Evolutionary conservation across 1,284 basidiomycete species (phyloP).

Genomic region (Porodaedalea pini): DNA sequence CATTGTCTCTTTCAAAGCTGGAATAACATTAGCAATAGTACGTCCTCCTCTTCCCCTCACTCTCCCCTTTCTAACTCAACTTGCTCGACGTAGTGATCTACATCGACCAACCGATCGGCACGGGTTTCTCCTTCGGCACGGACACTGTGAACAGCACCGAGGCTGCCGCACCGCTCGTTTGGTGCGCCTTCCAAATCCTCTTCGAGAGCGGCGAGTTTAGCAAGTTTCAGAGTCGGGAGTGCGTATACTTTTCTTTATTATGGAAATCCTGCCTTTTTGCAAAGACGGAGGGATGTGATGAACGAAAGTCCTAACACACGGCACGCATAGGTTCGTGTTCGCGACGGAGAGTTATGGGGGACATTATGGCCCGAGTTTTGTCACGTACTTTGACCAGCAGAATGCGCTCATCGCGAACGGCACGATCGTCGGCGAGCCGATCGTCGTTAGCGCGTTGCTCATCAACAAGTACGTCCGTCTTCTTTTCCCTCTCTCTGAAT

Average conservation of each 20-base stretch:
- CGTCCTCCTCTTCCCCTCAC: conserved; percentile 1
- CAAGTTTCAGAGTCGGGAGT: conserved; percentile 57
- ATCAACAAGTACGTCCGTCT: conserved; percentile 35
- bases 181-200: conserved; percentile 64
- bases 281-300: too few relatives aligned
- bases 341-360: conserved; percentile 67
- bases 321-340: conserved; percentile 52
- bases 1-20: conserved; percentile 41
- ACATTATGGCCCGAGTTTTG: conserved; percentile 63
- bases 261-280: too few relatives aligned
- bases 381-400: conserved; percentile 64
- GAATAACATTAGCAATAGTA: conserved; percentile 69
- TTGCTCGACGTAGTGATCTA: conserved; percentile 58
- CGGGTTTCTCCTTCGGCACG: conserved; percentile 61
- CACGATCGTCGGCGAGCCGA: conserved; percentile 32
- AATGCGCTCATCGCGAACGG: conserved; percentile 52
- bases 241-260: conserved; percentile 21
- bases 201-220: conserved; percentile 60
- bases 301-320: too few relatives aligned
- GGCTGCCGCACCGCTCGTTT: conserved; percentile 49
- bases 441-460: conserved; percentile 41
- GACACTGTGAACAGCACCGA: conserved; percentile 54
- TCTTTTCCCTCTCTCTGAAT: too few relatives aligned
- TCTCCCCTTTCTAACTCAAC: background rate
- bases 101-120: conserved; percentile 72